Percentiles rank a stretch among this genome's conserved stretches.
Conservation (phyloP, 176 grass and related monocot species). For the Themeda triandra region DNA sequence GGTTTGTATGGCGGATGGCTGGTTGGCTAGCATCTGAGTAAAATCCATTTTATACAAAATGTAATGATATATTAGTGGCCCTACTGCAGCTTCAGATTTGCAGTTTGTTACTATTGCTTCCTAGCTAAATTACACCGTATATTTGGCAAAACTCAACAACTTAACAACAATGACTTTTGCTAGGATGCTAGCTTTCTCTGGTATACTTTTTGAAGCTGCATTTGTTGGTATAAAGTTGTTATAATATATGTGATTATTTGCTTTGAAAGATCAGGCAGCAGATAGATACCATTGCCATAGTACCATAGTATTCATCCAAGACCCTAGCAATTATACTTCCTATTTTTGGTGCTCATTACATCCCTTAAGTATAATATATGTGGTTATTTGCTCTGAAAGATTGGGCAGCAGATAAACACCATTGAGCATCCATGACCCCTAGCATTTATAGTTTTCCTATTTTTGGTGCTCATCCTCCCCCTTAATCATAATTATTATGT, state of each 20-base stretch:
- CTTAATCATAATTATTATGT: not conserved
- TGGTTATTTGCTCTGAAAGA: not conserved
- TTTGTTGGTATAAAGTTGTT: not conserved
- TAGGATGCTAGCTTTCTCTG: not conserved
- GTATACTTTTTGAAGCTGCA: not conserved
- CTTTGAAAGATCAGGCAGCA: not conserved
- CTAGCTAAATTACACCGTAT: not conserved
- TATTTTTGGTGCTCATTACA: not conserved
- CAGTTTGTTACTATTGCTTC: not conserved
- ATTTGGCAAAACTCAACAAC: not conserved
- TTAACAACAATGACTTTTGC: not conserved
- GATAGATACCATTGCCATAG: not conserved
- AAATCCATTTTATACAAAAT: not conserved
- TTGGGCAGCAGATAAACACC: not conserved
- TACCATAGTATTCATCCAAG: not conserved
- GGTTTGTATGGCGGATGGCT: not conserved
- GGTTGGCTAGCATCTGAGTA: not conserved
- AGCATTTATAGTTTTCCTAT: not conserved
- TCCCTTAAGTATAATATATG: not conserved
- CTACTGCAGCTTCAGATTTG: constrained; percentile 1
- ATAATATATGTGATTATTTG: not conserved
- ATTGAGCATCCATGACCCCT: not conserved
- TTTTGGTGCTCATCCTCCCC: not conserved
- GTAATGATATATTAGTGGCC: not conserved
- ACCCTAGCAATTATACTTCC: not conserved